These are phyloP conservation scores for Talaromyces sp. DNA, from an alignment of 2,329 filamentous ascomycete species.

Conservation along the genomic window DNA sequence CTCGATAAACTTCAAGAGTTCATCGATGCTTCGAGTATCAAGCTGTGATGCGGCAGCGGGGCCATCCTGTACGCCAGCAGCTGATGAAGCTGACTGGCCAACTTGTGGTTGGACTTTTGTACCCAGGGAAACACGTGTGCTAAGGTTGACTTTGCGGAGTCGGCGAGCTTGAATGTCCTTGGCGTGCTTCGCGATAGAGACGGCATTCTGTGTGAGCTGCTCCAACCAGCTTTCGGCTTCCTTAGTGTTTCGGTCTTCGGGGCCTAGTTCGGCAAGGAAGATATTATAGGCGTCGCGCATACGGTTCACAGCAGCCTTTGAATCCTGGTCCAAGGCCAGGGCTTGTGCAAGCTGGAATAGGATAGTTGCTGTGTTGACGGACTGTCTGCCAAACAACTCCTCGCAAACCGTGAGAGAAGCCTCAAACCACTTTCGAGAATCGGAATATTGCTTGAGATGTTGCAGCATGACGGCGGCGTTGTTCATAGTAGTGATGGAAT, in stretches of 20 bases:
- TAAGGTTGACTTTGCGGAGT: constrained; percentile 68
- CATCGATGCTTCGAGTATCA: constrained; percentile 83
- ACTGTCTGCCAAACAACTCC: constrained; percentile 80
- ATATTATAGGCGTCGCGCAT: constrained; percentile 98
- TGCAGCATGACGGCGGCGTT: constrained; percentile 99
- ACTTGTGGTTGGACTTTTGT: constrained; percentile 62
- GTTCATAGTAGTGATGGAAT: constrained; percentile 98
- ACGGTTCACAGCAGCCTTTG: constrained; percentile 81
- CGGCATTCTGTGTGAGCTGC: constrained; percentile 91
- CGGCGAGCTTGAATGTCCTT: constrained; percentile 78
- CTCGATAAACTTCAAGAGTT: constrained; percentile 92
- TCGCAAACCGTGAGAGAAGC: constrained; percentile 86
- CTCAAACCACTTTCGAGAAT: constrained; percentile 96
- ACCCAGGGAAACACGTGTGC: constrained; percentile 56
- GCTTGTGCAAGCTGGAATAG: constrained; percentile 97
- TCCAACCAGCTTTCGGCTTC: constrained; percentile 96
- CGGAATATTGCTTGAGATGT: constrained; percentile 87
- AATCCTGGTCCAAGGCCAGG: constrained; percentile 90
- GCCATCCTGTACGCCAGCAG: constrained; percentile 39
- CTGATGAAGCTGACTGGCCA: constrained; percentile 55
- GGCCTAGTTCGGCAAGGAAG: constrained; percentile 80
- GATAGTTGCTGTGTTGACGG: constrained; percentile 88
- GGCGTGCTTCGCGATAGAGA: constrained; percentile 88
- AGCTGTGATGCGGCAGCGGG: constrained; percentile 46
- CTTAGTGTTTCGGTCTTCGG: constrained; percentile 95